These are phyloP conservation scores for Cucurbitaria berberidis DNA, from an alignment of 2,329 filamentous ascomycete species.

Conservation along the genomic window DNA sequence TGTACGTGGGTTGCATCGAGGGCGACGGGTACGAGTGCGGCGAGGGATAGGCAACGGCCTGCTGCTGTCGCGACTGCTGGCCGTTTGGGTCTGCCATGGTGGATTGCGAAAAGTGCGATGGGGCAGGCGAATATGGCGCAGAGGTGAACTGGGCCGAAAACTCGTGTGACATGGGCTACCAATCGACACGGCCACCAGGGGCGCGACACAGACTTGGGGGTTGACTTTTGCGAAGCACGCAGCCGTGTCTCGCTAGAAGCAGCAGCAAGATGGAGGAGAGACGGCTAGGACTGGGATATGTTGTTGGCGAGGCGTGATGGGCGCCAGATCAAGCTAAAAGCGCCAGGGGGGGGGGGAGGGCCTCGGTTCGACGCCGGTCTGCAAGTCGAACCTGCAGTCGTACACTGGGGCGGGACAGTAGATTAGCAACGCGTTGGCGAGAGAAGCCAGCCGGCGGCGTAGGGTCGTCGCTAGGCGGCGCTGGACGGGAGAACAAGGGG, in stretches of 20 bases:
- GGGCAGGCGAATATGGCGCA: constrained; percentile 41
- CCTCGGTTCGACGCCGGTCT: constrained; percentile 24
- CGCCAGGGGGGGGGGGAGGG: constrained; percentile 29
- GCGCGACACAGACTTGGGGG: constrained; percentile 29
- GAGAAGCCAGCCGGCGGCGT: constrained; percentile 1
- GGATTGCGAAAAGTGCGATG: constrained; percentile 40
- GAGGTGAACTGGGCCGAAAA: constrained; percentile 31
- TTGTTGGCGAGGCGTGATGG: constrained; percentile 26
- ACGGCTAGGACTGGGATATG: constrained; percentile 29
- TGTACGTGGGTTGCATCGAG: constrained; percentile 57
- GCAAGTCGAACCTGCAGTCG: constrained; percentile 18
- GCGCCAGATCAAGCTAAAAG: constrained; percentile 23
- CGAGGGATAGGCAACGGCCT: constrained; percentile 51
- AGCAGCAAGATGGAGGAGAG: constrained; percentile 13
- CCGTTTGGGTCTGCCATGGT: constrained; percentile 44
- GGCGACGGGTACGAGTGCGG: constrained; percentile 59
- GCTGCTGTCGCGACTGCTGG: constrained; percentile 40
- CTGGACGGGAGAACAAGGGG: constrained; percentile 1
- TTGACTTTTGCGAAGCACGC: constrained; percentile 21
- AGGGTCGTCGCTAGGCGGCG: constrained; percentile 10
- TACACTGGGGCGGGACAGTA: constrained; percentile 16
- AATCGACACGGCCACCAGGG: constrained; percentile 30
- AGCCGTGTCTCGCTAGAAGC: constrained; percentile 26
- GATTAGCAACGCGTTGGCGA: constrained; percentile 17
- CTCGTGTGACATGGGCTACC: constrained; percentile 44